These are phyloP conservation scores for Pythium phragmitis DNA, from an alignment of 352 stramenopile genomes.

Conservation along the genomic window DNA sequence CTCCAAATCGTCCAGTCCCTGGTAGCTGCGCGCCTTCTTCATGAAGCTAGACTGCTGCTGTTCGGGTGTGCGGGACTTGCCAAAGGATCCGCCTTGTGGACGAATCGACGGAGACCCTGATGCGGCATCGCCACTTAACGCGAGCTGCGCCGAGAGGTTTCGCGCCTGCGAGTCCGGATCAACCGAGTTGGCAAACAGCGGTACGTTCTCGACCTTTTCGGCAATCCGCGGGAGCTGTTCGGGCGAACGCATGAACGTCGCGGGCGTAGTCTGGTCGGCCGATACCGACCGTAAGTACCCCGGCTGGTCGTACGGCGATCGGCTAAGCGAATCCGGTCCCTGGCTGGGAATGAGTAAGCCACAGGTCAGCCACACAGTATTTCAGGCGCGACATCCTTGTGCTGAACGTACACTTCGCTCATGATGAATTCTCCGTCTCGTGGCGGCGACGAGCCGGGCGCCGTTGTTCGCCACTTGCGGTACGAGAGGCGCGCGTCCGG, in stretches of 20 bases:
- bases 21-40: slow-evolving; percentile 78
- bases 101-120: slow-evolving; percentile 17
- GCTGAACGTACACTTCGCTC: slow-evolving; percentile 56
- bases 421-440: slow-evolving; percentile 29
- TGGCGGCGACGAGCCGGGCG: slow-evolving; percentile 21
- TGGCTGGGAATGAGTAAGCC: slow-evolving; percentile 24
- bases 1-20: slow-evolving; percentile 78
- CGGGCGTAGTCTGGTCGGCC: slow-evolving; percentile 13
- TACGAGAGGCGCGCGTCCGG: slow-evolving; percentile 76
- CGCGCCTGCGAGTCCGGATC: slow-evolving; percentile 57
- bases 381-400: not conserved
- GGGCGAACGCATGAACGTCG: slow-evolving; percentile 34
- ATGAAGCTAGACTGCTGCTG: slow-evolving; percentile 38
- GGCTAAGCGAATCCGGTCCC: slow-evolving; percentile 47
- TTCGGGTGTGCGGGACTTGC: slow-evolving; percentile 34
- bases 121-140: slow-evolving; percentile 27
- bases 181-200: slow-evolving; percentile 51
- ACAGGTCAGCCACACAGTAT: not conserved
- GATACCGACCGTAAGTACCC: slow-evolving; percentile 26
- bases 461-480: slow-evolving; percentile 70
- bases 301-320: slow-evolving; percentile 59
- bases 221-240: slow-evolving; percentile 67
- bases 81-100: slow-evolving; percentile 63
- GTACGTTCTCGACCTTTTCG: slow-evolving; percentile 63
- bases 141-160: slow-evolving; percentile 65